A percentile compares a stretch with the other conserved stretches of the same genome.
phyloP scores from a whole-genome alignment of 148 eudicot species.

The Selenicereus undatus region DNA sequence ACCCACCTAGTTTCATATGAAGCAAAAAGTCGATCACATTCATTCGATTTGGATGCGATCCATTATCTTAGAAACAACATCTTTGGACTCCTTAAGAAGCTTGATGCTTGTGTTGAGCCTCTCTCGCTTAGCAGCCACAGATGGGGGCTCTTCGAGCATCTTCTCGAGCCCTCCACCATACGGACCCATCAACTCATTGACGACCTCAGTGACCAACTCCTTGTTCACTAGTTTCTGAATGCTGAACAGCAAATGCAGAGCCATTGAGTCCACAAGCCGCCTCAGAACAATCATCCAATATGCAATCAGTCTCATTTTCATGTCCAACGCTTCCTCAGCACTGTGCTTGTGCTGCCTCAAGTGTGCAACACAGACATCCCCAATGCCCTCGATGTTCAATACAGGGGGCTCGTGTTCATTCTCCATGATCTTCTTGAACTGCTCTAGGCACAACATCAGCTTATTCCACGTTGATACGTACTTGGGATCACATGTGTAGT shows the following conservation, averaged over 20 bases:
- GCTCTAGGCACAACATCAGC: conserved; percentile 14
- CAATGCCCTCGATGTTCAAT: conserved; percentile 21
- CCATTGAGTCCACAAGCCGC: conserved; percentile 45
- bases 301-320: conserved; percentile 33
- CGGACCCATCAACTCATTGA: conserved; percentile 37
- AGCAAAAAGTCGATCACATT: neutral
- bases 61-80: conserved; percentile 31
- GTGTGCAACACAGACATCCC: conserved; percentile 29
- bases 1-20: too few relatives aligned
- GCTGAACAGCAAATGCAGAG: conserved; percentile 41
- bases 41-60: conserved; percentile 19
- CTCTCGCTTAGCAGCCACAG: conserved; percentile 35
- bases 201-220: conserved; percentile 37
- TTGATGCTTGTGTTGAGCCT: conserved; percentile 45
- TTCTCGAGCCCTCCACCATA: conserved; percentile 39
- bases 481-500: conserved; percentile 41
- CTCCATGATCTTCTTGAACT: conserved; percentile 18
- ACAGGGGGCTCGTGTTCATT: neutral
- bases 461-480: conserved; percentile 29
- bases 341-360: conserved; percentile 7
- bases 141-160: conserved; percentile 50
- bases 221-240: conserved; percentile 39
- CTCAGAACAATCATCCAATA: conserved; percentile 50
- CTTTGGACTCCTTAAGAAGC: conserved; percentile 51
- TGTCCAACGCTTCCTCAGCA: conserved; percentile 17